Evolutionary conservation across 2,329 filamentous ascomycete genomes (phyloP).

Genomic region (Cylindrodendrum hubeiense): DNA sequence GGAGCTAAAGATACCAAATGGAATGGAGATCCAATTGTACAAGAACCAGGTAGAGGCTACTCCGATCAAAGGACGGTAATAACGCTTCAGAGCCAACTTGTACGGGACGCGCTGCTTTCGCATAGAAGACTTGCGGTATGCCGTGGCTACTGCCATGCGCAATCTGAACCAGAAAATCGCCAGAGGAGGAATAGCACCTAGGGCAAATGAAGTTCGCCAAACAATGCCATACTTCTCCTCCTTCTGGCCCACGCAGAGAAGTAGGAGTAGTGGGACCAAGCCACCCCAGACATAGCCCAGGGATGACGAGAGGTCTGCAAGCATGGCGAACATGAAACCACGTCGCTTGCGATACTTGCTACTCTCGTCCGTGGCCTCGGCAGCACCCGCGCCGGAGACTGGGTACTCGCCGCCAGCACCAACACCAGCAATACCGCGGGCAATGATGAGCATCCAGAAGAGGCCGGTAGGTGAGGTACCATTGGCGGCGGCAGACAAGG

Average conservation of each 20-base stretch:
- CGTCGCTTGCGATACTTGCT: conserved; percentile 57
- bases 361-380: conserved; percentile 66
- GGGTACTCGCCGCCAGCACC: conserved; percentile 66
- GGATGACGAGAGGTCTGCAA: conserved; percentile 62
- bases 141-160: conserved; percentile 63
- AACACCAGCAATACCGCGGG: conserved; percentile 54
- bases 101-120: conserved; percentile 61
- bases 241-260: conserved; percentile 61
- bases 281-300: conserved; percentile 65
- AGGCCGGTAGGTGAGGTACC: conserved; percentile 54
- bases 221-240: conserved; percentile 57
- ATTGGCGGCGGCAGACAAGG: conserved; percentile 59
- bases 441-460: conserved; percentile 64
- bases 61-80: conserved; percentile 63
- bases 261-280: conserved; percentile 62
- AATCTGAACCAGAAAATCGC: conserved; percentile 66
- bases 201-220: conserved; percentile 63
- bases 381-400: conserved; percentile 61
- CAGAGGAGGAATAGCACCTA: conserved; percentile 62
- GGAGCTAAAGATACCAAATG: conserved; percentile 67
- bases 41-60: conserved; percentile 63
- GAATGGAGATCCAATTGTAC: conserved; percentile 67
- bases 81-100: conserved; percentile 58
- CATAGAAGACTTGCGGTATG: conserved; percentile 61
- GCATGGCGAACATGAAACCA: conserved; percentile 69